Evolutionary conservation across 2,329 filamentous ascomycete genomes (phyloP).

Genomic region (Aspergillus hiratsukae): DNA sequence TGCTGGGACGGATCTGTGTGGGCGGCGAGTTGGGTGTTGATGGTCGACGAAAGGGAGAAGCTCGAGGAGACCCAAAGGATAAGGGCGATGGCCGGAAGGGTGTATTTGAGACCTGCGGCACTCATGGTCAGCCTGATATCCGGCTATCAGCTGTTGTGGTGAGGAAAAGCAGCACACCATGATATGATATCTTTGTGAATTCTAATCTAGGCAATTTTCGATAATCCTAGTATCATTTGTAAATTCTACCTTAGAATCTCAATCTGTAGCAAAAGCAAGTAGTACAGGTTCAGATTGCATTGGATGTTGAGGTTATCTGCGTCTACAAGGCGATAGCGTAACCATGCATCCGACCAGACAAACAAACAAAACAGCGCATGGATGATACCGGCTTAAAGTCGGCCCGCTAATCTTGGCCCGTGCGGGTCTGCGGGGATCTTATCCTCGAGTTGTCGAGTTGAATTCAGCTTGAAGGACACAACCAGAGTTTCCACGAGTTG

Average conservation of each 20-base stretch:
- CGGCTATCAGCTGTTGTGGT: not conserved
- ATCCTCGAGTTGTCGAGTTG: not conserved
- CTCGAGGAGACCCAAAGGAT: slow-evolving; percentile 66
- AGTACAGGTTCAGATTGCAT: not conserved
- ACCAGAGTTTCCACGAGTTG: not conserved
- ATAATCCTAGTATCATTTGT: not conserved
- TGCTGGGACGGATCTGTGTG: slow-evolving; percentile 46
- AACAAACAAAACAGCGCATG: slow-evolving; percentile 12
- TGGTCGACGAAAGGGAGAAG: slow-evolving; percentile 64
- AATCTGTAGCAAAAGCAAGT: not conserved
- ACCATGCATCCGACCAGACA: slow-evolving; percentile 6
- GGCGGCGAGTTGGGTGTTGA: slow-evolving; percentile 61
- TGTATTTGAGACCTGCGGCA: slow-evolving; percentile 46
- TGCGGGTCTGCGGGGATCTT: slow-evolving; percentile 5
- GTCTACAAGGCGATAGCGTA: not conserved
- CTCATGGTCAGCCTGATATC: not conserved
- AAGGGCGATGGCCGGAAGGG: slow-evolving; percentile 68
- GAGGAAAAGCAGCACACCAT: slow-evolving; percentile 16
- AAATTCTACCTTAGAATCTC: not conserved
- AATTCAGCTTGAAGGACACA: not conserved
- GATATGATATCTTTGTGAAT: slow-evolving; percentile 1
- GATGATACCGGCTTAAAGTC: slow-evolving; percentile 7
- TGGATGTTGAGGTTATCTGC: not conserved
- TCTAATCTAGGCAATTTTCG: not conserved
- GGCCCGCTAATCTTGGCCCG: slow-evolving; percentile 17